phyloP scores from a whole-genome alignment of 2,329 filamentous ascomycete species.

The Penicillium expansum region DNA sequence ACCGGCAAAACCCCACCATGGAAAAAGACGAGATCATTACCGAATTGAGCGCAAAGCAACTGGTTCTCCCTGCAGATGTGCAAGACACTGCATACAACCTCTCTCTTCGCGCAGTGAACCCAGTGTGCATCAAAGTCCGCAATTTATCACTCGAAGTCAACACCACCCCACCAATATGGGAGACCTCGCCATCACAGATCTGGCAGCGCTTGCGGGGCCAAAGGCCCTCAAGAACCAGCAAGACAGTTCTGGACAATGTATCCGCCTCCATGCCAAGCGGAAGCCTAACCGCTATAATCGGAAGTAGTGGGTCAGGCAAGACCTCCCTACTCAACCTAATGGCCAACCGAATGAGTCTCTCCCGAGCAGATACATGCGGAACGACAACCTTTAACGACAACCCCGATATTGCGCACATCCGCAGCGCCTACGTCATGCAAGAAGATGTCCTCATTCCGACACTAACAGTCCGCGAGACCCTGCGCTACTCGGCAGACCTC shows the following conservation, averaged over 20 bases:
- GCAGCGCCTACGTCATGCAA: constrained; percentile 62
- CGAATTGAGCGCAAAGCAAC: constrained; percentile 14
- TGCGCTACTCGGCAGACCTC: constrained; percentile 70
- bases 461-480: constrained; percentile 71
- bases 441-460: constrained; percentile 72
- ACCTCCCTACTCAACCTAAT: constrained; percentile 69
- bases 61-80: constrained; percentile 2
- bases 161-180: constrained; percentile 34
- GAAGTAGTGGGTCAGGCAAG: constrained; percentile 71
- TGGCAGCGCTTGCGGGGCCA: constrained; percentile 32
- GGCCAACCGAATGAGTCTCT: constrained; percentile 64
- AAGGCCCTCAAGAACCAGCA: constrained; percentile 28
- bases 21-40: constrained; percentile 18
- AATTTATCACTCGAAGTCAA: constrained; percentile 36
- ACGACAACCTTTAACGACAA: constrained; percentile 61
- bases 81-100: constrained; percentile 29
- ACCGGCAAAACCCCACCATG: constrained; percentile 5
- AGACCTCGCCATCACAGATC: constrained; percentile 31
- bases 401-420: constrained; percentile 47
- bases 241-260: constrained; percentile 60
- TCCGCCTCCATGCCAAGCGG: constrained; percentile 63
- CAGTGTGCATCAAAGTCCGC: constrained; percentile 40
- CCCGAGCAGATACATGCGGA: constrained; percentile 53
- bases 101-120: constrained; percentile 41
- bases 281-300: constrained; percentile 71